Percentiles rank a stretch among this genome's conserved stretches.
Conservation (phyloP, 2,329 filamentous ascomycete genomes). For the Colletotrichum gigasporum region DNA sequence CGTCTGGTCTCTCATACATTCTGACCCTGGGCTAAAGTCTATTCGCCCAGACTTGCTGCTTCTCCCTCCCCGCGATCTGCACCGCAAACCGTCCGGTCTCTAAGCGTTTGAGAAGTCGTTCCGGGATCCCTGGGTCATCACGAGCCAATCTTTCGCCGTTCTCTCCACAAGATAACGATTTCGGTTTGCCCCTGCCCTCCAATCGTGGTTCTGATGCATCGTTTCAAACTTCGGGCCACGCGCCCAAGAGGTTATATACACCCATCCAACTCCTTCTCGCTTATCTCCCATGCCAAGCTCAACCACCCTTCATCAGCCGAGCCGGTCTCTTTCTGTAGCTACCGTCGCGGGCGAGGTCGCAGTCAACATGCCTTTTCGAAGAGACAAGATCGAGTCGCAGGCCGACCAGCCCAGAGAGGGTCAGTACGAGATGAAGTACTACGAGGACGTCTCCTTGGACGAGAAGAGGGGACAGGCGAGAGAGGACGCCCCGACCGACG, state of each 20-base stretch:
- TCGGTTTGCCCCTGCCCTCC: neutral
- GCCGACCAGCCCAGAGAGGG: constrained; percentile 36
- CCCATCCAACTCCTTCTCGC: neutral
- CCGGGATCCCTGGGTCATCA: constrained; percentile 12
- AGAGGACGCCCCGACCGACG: constrained; percentile 52
- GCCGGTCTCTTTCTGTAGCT: neutral
- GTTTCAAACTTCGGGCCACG: constrained; percentile 19
- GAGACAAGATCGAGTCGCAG: constrained; percentile 46
- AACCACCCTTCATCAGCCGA: neutral
- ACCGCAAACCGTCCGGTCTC: constrained; percentile 15
- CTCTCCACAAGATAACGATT: constrained; percentile 12
- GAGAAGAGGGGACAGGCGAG: constrained; percentile 39
- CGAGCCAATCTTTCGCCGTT: constrained; percentile 1
- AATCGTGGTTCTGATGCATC: neutral
- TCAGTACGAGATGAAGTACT: constrained; percentile 19
- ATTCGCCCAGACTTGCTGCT: neutral
- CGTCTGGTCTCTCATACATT: constrained; percentile 16
- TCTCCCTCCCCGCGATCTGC: neutral
- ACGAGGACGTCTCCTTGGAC: constrained; percentile 36
- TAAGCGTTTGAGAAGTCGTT: constrained; percentile 6
- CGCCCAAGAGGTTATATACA: constrained; percentile 11
- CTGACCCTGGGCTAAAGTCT: constrained; percentile 10
- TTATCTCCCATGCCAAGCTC: neutral
- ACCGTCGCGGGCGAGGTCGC: neutral
- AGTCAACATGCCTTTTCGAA: constrained; percentile 40